Percentiles rank a stretch among this genome's conserved stretches.
phyloP scores from a whole-genome alignment of 495 filamentous ascomycete genomes.

The Hypoxylon cercidicola region DNA sequence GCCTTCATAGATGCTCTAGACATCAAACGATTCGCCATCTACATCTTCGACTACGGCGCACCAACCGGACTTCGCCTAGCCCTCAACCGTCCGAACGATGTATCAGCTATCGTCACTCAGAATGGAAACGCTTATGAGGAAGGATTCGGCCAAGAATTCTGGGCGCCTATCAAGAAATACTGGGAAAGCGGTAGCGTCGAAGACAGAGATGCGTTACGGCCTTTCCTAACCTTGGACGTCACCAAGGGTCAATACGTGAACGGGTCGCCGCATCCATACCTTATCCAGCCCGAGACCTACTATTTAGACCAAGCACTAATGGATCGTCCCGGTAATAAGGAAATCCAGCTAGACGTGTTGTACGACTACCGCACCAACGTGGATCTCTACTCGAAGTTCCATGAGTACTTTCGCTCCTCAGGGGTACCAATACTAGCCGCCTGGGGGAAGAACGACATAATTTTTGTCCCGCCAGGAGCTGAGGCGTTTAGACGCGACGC shows the following conservation, averaged over 20 bases:
- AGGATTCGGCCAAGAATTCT: conserved; percentile 65
- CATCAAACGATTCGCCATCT: conserved; percentile 63
- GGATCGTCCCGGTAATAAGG: conserved; percentile 60
- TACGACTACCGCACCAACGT: conserved; percentile 68
- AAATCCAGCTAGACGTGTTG: conserved; percentile 68
- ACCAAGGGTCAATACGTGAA: conserved; percentile 67
- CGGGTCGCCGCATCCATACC: conserved; percentile 52
- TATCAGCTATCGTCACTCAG: conserved; percentile 67
- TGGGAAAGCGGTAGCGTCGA: conserved; percentile 57
- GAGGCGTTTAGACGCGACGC: conserved; percentile 69
- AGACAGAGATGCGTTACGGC: conserved; percentile 52
- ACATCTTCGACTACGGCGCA: conserved; percentile 75
- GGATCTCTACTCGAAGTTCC: conserved; percentile 65
- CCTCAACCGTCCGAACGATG: conserved; percentile 55
- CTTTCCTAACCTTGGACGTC: conserved; percentile 53
- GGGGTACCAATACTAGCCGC: conserved; percentile 67
- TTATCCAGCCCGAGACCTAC: conserved; percentile 63
- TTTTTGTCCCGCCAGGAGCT: conserved; percentile 67
- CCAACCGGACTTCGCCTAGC: conserved; percentile 66
- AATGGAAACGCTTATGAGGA: conserved; percentile 74
- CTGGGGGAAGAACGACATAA: conserved; percentile 71
- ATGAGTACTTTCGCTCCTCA: conserved; percentile 65
- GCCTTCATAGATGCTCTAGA: conserved; percentile 59
- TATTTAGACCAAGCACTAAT: conserved; percentile 63
- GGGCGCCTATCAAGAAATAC: conserved; percentile 59